Conservation (phyloP, 805 yeast genomes). For the Clavispora vitiphila region DNA sequence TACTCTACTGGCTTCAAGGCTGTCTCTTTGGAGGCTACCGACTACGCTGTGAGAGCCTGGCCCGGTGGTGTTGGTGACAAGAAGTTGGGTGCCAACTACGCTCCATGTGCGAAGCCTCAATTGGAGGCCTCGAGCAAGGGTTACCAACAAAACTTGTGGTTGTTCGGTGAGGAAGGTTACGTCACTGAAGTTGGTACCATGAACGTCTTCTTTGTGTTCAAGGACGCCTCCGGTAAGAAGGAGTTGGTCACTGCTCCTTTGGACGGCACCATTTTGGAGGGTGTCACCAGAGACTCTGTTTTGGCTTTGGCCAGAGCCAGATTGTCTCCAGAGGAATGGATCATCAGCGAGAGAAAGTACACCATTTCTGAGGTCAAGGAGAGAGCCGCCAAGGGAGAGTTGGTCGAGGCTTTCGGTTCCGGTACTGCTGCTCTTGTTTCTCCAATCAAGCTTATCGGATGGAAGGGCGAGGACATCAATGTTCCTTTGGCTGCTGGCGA, state of each 20-base stretch:
- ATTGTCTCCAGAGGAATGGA: constrained; percentile 76
- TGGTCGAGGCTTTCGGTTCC: constrained; percentile 92
- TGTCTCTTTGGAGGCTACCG: constrained; percentile 89
- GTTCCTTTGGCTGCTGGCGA: constrained; percentile 82
- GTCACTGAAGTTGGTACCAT: constrained; percentile 97
- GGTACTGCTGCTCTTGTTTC: constrained; percentile 98
- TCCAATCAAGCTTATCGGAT: constrained; percentile 85
- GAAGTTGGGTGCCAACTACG: constrained; percentile 96
- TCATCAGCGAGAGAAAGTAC: constrained; percentile 73
- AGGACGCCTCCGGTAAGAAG: constrained; percentile 75
- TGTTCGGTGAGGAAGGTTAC: constrained; percentile 81
- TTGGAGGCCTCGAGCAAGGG: constrained; percentile 87
- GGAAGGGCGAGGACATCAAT: constrained; percentile 61
- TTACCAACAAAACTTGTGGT: constrained; percentile 94
- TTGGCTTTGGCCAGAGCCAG: constrained; percentile 71
- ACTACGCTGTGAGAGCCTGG: constrained; percentile 97
- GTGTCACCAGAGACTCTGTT: constrained; percentile 92
- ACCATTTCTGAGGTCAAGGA: constrained; percentile 77
- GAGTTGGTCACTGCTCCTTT: constrained; percentile 95
- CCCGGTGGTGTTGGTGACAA: constrained; percentile 98
- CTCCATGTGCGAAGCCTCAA: constrained; percentile 92
- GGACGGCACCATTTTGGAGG: constrained; percentile 95
- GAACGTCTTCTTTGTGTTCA: constrained; percentile 88
- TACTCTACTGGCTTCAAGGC: constrained; percentile 88
- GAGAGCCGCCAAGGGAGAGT: constrained; percentile 71